Conservation (phyloP, 1,284 basidiomycete species). For the Naganishia sp. region DNA sequence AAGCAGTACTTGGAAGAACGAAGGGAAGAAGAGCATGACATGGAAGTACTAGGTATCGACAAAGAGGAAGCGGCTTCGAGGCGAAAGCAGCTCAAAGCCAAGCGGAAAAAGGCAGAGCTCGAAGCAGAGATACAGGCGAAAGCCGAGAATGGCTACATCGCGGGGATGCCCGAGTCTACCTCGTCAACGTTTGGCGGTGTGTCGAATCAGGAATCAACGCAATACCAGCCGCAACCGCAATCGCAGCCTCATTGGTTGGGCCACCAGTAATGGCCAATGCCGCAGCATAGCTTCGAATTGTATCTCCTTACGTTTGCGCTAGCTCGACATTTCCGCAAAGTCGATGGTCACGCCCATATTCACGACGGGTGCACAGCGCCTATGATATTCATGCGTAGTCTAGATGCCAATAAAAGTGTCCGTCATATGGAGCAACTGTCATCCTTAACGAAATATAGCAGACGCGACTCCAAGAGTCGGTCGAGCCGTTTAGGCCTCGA, state of each 20-base stretch:
- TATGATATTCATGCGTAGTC: too few relatives aligned
- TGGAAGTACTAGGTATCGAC: conserved; percentile 20
- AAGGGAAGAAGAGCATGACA: conserved; percentile 27
- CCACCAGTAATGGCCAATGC: neutral
- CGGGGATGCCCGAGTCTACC: conserved; percentile 8
- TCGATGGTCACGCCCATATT: too few relatives aligned
- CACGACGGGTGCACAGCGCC: too few relatives aligned
- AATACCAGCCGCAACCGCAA: conserved; percentile 3
- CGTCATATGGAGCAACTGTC: too few relatives aligned
- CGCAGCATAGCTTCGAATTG: too few relatives aligned
- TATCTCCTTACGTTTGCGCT: neutral
- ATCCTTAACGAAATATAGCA: too few relatives aligned
- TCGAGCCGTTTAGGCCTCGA: conserved; percentile 37
- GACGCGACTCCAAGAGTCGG: too few relatives aligned
- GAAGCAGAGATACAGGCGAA: conserved; percentile 25
- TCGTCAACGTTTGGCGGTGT: conserved; percentile 3
- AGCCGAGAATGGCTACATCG: conserved; percentile 24
- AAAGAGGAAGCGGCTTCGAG: conserved; percentile 21
- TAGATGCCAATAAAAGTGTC: too few relatives aligned
- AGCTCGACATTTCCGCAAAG: neutral
- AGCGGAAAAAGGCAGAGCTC: conserved; percentile 21
- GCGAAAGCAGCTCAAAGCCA: conserved; percentile 22
- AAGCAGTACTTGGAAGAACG: conserved; percentile 22
- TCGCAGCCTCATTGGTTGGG: conserved; percentile 11
- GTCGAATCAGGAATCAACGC: conserved; percentile 6